A percentile compares a stretch with the other conserved stretches of the same genome.
These are phyloP conservation scores for Neonothopanus nambi DNA, from an alignment of 1,284 basidiomycete species.

Conservation along the genomic window DNA sequence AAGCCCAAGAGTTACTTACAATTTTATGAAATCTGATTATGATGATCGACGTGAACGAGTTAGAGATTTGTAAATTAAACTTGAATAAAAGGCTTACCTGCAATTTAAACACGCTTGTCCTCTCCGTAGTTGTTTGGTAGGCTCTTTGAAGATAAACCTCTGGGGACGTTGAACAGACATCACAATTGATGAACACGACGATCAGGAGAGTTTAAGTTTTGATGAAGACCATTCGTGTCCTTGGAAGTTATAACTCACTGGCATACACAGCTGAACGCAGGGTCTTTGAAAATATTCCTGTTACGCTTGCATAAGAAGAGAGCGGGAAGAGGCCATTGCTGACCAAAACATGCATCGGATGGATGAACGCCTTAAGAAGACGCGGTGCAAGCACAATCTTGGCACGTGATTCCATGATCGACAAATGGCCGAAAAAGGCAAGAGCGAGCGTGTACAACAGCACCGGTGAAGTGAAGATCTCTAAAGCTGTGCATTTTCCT, in stretches of 20 bases:
- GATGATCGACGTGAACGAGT: not conserved
- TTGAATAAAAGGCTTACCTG: slow-evolving; percentile 11
- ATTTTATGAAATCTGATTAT: slow-evolving; percentile 18
- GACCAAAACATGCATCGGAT: not conserved
- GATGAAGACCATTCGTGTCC: not conserved
- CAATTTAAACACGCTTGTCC: slow-evolving; percentile 21
- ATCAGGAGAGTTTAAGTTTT: not conserved
- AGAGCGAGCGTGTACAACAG: too few relatives aligned
- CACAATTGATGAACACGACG: too few relatives aligned
- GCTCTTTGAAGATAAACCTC: slow-evolving; percentile 16
- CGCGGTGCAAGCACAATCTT: too few relatives aligned
- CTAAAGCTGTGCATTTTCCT: too few relatives aligned
- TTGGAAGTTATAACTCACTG: not conserved
- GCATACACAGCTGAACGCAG: not conserved
- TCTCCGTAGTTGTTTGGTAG: slow-evolving; percentile 15
- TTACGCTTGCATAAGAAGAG: slow-evolving; percentile 1
- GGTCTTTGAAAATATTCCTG: not conserved
- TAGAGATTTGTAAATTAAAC: not conserved
- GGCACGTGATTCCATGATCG: too few relatives aligned
- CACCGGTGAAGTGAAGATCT: too few relatives aligned
- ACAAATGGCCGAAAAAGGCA: too few relatives aligned
- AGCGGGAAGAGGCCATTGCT: not conserved
- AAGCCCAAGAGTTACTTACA: slow-evolving; percentile 6
- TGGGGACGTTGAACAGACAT: not conserved
- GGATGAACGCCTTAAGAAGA: too few relatives aligned